Evolutionary conservation across 257 asterid genomes (phyloP).

Genomic region (Asclepias syriaca): DNA sequence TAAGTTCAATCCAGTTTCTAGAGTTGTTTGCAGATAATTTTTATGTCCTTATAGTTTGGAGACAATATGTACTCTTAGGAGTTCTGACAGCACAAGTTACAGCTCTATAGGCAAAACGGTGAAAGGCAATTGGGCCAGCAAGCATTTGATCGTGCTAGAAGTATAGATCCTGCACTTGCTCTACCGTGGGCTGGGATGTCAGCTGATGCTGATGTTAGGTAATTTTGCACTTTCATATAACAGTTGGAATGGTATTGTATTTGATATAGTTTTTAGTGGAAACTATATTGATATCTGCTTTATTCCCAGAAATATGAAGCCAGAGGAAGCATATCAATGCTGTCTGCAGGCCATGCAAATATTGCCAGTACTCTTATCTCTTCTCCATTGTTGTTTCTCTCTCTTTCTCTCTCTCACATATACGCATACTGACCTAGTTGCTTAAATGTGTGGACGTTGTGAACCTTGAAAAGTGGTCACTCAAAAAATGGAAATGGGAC

Average conservation of each 20-base stretch:
- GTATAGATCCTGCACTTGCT: conserved; percentile 96
- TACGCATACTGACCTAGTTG: neutral
- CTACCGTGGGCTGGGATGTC: conserved; percentile 99
- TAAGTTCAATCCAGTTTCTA: neutral
- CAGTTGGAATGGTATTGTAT: conserved; percentile 7
- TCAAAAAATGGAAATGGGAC: neutral
- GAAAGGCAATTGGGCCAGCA: conserved; percentile 72
- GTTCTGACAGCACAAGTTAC: conserved; percentile 28
- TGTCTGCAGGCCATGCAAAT: conserved; percentile 81
- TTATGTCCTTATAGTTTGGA: neutral
- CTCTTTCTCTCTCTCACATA: neutral
- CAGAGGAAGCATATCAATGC: conserved; percentile 91
- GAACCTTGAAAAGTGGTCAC: neutral
- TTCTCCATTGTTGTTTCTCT: neutral
- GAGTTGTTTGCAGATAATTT: neutral
- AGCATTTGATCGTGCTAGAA: conserved; percentile 96
- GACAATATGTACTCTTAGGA: neutral
- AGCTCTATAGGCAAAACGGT: conserved; percentile 78
- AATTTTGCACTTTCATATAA: conserved; percentile 20
- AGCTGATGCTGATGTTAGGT: conserved; percentile 88
- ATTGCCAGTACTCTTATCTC: conserved; percentile 54
- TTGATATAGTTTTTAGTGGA: conserved; percentile 11
- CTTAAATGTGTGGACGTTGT: neutral
- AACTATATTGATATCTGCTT: conserved; percentile 15
- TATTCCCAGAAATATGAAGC: conserved; percentile 58